Evolutionary conservation across 2,329 filamentous ascomycete genomes (phyloP).

Genomic region (Apiospora saccharicola): DNA sequence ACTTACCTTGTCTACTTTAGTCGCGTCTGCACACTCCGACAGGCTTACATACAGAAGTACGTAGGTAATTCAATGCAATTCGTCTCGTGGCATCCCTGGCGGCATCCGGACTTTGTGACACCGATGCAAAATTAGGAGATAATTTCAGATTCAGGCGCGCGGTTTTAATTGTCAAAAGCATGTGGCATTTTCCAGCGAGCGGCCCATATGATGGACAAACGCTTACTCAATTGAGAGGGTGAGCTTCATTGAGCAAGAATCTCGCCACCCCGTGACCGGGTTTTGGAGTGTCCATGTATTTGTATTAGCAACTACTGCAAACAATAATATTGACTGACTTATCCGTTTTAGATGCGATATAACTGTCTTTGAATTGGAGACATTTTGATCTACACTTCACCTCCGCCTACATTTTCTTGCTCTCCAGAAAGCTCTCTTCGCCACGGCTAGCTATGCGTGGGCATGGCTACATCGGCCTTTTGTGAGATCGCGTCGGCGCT

Average conservation of each 20-base stretch:
- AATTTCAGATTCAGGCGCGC: not conserved
- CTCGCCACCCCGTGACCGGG: not conserved
- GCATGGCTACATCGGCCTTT: constrained; percentile 91
- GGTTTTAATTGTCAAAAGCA: not conserved
- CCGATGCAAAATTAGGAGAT: not conserved
- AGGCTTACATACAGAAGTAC: not conserved
- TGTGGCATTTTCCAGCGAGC: not conserved
- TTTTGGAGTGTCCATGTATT: not conserved
- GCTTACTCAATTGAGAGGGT: constrained; percentile 4
- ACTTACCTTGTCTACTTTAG: not conserved
- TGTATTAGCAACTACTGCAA: constrained; percentile 8
- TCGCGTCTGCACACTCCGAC: not conserved
- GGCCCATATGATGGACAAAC: not conserved
- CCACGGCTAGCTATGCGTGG: constrained; percentile 54
- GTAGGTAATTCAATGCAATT: not conserved
- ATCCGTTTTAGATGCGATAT: not conserved
- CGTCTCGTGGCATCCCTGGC: not conserved
- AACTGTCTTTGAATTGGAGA: not conserved
- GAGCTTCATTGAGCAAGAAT: not conserved
- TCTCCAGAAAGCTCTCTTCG: constrained; percentile 1
- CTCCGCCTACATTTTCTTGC: not conserved
- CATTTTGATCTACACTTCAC: not conserved
- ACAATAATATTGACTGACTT: not conserved
- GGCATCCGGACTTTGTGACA: not conserved
- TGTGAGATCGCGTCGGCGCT: constrained; percentile 83